These are phyloP conservation scores for Noccaea caerulescens DNA, from an alignment of 345 rosid species.

Conservation along the genomic window DNA sequence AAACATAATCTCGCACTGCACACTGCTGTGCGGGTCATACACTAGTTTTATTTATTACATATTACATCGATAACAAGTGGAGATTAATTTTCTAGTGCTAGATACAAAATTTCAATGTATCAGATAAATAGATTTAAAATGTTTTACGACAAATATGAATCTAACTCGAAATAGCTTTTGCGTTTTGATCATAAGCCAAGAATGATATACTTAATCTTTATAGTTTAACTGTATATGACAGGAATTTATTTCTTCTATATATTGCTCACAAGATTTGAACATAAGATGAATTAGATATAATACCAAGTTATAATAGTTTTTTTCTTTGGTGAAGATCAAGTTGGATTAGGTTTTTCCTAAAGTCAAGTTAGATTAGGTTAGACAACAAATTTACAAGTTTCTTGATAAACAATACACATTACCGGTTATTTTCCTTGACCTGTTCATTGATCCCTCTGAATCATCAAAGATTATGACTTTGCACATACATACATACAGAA, in stretches of 20 bases:
- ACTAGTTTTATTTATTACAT: too few relatives aligned
- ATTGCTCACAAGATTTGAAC: background rate
- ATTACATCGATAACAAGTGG: background rate
- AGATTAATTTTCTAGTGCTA: background rate
- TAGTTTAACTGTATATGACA: too few relatives aligned
- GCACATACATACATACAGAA: background rate
- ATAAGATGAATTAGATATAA: background rate
- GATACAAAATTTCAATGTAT: background rate
- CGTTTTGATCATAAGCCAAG: background rate
- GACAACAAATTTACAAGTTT: slow-evolving; percentile 2
- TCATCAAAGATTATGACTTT: slow-evolving; percentile 1
- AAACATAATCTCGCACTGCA: too few relatives aligned
- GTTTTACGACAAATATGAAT: too few relatives aligned
- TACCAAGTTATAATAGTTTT: background rate
- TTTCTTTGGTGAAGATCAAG: background rate
- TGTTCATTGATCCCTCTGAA: slow-evolving; percentile 3
- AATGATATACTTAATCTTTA: background rate
- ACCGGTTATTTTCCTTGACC: slow-evolving; percentile 18
- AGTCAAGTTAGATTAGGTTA: slow-evolving; percentile 25
- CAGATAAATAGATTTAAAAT: background rate
- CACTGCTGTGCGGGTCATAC: too few relatives aligned
- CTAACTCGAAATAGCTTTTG: background rate
- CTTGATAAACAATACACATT: slow-evolving; percentile 12
- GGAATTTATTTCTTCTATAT: background rate
- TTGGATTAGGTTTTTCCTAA: slow-evolving; percentile 13